Percentiles rank a stretch among this genome's conserved stretches.
Evolutionary conservation across 164 flowering plant genomes (phyloP).

Genomic region (Tetrastigma voinierianum): DNA sequence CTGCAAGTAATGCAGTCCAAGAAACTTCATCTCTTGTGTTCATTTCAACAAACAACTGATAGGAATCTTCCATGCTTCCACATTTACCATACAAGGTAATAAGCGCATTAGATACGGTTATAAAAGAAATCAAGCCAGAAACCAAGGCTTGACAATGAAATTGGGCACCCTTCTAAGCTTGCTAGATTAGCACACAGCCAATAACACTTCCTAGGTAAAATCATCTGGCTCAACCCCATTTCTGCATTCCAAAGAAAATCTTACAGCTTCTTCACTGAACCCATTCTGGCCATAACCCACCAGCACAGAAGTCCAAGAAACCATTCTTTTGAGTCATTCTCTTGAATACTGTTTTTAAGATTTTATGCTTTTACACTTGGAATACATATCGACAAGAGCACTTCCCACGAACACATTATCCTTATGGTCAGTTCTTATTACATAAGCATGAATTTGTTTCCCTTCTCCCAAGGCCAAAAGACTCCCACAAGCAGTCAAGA

Average conservation of each 20-base stretch:
- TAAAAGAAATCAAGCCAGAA: conserved; percentile 55
- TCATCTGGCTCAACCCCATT: conserved; percentile 67
- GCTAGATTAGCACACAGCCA: conserved; percentile 83
- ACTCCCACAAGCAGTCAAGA: conserved; percentile 78
- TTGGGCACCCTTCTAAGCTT: conserved; percentile 76
- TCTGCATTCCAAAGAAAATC: conserved; percentile 64
- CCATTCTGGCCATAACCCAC: conserved; percentile 93
- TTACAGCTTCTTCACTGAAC: conserved; percentile 67
- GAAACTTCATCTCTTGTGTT: conserved; percentile 67
- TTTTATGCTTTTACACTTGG: conserved; percentile 54
- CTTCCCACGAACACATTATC: conserved; percentile 73
- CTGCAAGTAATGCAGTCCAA: conserved; percentile 84
- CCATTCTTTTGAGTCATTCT: conserved; percentile 62
- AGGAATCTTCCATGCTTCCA: conserved; percentile 64
- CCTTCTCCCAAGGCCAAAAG: conserved; percentile 59
- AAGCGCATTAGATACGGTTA: conserved; percentile 78
- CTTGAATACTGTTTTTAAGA: conserved; percentile 59
- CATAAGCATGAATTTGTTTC: conserved; percentile 61
- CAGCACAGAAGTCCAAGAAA: conserved; percentile 87
- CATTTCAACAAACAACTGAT: conserved; percentile 64
- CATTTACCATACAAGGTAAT: conserved; percentile 80
- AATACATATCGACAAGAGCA: conserved; percentile 90
- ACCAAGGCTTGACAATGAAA: conserved; percentile 67
- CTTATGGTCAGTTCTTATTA: conserved; percentile 43
- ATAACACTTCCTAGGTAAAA: conserved; percentile 80